Conservation (phyloP, 2,329 filamentous ascomycete genomes). For the Xylariales sp. region DNA sequence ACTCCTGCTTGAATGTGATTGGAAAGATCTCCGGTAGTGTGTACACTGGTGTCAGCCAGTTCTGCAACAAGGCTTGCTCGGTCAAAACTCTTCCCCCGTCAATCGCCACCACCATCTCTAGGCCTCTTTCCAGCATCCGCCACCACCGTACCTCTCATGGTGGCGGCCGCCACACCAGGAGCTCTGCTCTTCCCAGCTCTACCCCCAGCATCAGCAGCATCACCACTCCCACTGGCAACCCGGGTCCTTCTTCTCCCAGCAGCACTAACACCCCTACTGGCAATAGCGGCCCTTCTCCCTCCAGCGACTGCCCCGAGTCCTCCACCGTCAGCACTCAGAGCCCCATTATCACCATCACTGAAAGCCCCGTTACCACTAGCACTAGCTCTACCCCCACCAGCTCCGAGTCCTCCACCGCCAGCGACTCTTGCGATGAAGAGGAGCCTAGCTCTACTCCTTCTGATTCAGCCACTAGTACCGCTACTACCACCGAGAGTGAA, state of each 20-base stretch:
- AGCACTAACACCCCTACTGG: background rate
- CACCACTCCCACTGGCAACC: background rate
- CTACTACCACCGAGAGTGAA: no score
- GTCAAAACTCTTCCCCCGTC: no score
- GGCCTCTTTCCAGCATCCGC: background rate
- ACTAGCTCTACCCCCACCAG: background rate
- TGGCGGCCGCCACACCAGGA: background rate
- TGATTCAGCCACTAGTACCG: no score
- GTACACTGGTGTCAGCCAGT: no score
- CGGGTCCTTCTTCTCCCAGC: background rate
- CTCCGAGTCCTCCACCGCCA: background rate
- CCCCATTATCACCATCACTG: background rate
- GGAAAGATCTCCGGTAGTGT: no score
- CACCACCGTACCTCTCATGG: background rate
- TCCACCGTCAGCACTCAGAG: constrained; percentile 1
- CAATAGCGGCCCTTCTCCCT: background rate
- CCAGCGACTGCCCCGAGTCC: background rate
- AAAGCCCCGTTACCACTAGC: background rate
- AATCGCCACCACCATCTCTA: no score
- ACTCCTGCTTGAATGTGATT: no score
- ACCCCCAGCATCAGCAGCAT: background rate
- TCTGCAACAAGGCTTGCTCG: no score
- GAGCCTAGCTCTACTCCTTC: no score
- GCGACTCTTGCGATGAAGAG: background rate
- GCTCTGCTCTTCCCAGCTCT: background rate